Evolutionary conservation across 805 yeast genomes (phyloP), one percentile per base, ranked within the genome.

Genomic region (Yueomyces sp.): DNA sequence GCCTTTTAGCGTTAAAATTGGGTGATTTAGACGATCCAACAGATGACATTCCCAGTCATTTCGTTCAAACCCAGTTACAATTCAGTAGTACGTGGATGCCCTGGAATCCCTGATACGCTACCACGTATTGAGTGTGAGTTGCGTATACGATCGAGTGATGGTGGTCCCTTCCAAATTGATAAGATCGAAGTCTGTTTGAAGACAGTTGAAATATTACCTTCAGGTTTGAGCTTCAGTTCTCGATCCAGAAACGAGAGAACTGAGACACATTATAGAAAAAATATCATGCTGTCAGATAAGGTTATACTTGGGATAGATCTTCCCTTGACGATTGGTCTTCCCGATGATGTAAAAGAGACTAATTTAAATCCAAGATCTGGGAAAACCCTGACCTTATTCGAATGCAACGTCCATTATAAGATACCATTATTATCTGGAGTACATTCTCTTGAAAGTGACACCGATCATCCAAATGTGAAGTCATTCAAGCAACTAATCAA

Each of bases 81-180:
- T 30, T 66, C 76, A n/a, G 62, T 75, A 0, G 75, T 79, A 2
- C 62, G 70, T 41, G 86, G 86, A 3, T 76, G 82, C 58, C 85
- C 85, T 0, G 86, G 86, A 0, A 76, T 79, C 1, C 76, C 80
- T 1, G 69, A 76, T 42, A 77, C 75, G 3, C 59, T 68, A 41
- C 85, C 85, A 2, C 67, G 83, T 30, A 63, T 79, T 3, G 76
- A 77, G 43, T 76, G 82, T 6, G 71, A 68, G 28, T 53, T 79
- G 12, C 75, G 77, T 48, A 56, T 79, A 19, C 63, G 84, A 43
- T 71, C 81, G 1, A 64, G 64, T 9, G 65, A 67, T 41, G 77
- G 76, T 3, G 52, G 52, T 5, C 72, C 76, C 11, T 71, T 74
- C 49, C 57, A 57, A 2, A 55, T 78, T 37, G 64, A 76, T n/a